A percentile compares a stretch with the other conserved stretches of the same genome.
phyloP scores from a whole-genome alignment of 2,329 filamentous ascomycete genomes.

The Verticillium klebahnii region DNA sequence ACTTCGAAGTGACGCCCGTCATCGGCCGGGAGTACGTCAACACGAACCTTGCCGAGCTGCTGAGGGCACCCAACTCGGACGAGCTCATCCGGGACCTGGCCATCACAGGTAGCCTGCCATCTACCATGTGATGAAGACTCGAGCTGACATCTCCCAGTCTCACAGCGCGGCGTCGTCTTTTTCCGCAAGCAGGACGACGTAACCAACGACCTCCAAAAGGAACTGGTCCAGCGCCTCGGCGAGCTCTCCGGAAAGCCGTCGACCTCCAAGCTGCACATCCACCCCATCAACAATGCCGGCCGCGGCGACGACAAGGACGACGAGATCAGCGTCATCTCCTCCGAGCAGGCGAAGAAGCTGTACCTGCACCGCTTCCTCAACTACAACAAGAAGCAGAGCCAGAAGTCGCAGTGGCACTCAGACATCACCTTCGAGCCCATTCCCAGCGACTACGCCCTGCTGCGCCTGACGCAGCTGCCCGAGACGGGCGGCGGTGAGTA shows the following conservation, averaged over 20 bases:
- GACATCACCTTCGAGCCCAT: slow-evolving; percentile 63
- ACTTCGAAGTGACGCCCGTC: slow-evolving; percentile 55
- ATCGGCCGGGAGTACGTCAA: slow-evolving; percentile 60
- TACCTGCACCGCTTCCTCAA: slow-evolving; percentile 32
- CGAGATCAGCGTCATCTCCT: slow-evolving; percentile 61
- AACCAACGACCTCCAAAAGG: slow-evolving; percentile 60
- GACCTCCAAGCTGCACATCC: slow-evolving; percentile 54
- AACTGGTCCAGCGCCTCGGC: slow-evolving; percentile 57
- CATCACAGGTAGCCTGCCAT: slow-evolving; percentile 50
- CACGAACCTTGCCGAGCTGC: slow-evolving; percentile 54
- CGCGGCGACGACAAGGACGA: slow-evolving; percentile 49
- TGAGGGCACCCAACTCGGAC: slow-evolving; percentile 58
- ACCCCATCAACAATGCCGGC: slow-evolving; percentile 50
- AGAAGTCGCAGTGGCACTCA: slow-evolving; percentile 50
- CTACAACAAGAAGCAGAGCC: slow-evolving; percentile 38
- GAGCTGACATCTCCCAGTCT: slow-evolving; percentile 39
- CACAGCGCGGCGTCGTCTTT: slow-evolving; percentile 65
- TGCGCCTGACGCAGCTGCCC: slow-evolving; percentile 50
- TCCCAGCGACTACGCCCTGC: slow-evolving; percentile 58
- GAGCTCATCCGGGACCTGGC: slow-evolving; percentile 61
- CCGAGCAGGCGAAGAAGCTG: slow-evolving; percentile 46
- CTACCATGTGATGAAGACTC: background rate
- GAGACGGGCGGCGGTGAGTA: slow-evolving; percentile 45
- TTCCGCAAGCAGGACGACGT: slow-evolving; percentile 61
- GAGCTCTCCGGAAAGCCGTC: slow-evolving; percentile 52